A percentile compares a stretch with the other conserved stretches of the same genome.
Conservation (phyloP, 371 early-diverging fungal genomes). For the Rhizopus delemar region DNA sequence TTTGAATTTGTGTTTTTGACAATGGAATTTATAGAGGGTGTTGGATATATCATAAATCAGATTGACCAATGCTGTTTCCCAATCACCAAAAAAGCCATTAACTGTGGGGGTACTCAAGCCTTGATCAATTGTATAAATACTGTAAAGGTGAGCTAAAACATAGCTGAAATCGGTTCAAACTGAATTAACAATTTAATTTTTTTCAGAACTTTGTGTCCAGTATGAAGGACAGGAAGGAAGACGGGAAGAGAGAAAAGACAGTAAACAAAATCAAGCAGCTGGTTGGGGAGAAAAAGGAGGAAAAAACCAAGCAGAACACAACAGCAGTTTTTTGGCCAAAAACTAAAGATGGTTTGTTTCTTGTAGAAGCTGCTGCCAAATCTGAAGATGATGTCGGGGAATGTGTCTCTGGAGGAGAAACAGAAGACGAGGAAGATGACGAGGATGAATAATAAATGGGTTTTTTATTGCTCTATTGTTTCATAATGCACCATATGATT, state of each 20-base stretch:
- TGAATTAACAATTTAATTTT: slow-evolving; percentile 4
- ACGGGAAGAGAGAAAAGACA: not conserved
- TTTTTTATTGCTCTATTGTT: slow-evolving; percentile 1
- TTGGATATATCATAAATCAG: slow-evolving; percentile 16
- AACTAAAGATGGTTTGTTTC: slow-evolving; percentile 8
- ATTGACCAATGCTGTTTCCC: slow-evolving; percentile 17
- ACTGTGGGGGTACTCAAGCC: slow-evolving; percentile 8
- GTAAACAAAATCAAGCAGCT: not conserved
- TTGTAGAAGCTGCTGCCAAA: slow-evolving; percentile 7
- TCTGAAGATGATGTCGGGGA: slow-evolving; percentile 5
- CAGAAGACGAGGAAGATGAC: slow-evolving; percentile 7
- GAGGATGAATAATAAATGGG: slow-evolving; percentile 1
- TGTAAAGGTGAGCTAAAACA: slow-evolving; percentile 5
- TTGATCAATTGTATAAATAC: slow-evolving; percentile 4
- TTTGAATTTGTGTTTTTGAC: slow-evolving; percentile 15
- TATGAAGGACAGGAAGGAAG: slow-evolving; percentile 2
- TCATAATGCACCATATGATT: slow-evolving; percentile 2
- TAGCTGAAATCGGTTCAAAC: slow-evolving; percentile 1
- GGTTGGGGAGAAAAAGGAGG: not conserved
- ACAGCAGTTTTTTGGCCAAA: slow-evolving; percentile 11
- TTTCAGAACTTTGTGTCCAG: slow-evolving; percentile 4
- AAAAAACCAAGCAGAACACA: slow-evolving; percentile 6
- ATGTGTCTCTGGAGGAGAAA: slow-evolving; percentile 3
- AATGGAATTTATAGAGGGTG: slow-evolving; percentile 16
- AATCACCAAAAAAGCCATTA: slow-evolving; percentile 16